Base-by-base conservation (phyloP, 148 eudicot genomes). In the Dianthus caryophyllus region DNA sequence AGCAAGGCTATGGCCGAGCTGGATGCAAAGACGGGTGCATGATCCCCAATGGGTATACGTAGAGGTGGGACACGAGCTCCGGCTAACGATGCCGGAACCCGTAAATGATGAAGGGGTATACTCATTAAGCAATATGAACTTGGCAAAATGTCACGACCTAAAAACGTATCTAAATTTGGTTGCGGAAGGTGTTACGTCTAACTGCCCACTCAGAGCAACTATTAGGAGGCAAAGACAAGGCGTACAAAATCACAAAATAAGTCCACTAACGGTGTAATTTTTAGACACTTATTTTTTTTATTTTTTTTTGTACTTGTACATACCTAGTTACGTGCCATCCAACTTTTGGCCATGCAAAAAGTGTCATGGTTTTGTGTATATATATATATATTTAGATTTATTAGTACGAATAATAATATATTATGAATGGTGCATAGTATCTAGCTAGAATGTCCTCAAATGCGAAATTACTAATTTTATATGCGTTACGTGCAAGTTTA, bases 111-210 rank as follows among this genome's bases (percentile, higher is more conserved):
- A 89, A 0, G 46, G 61, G 41, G 78, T 89, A 0, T 44, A 66
- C 53, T 52, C 81, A 2, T 27, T 75, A 18, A 70, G 58, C 21
- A 73, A 79, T 5, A 71, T 75, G 55, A 66, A 88, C 18, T 67
- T 88, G 4, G 98, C 90, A 17, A 71, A 84, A 26, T 86, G 96
- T 25, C 98, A 94, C 61, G 98, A 94, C 53, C 69, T 94, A 9
- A 86, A 90, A 49, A 94, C 98, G 24, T 94, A 94, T 58, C 79
- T 93, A 0, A 75, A 80, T 22, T 73, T 93, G 52, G 96, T 93
- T 6, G 76, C 80, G 17, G 81, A 78, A 18, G 79, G 80, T 20
- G 80, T 75, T 13, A 71, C 80, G 17, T 73, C 90, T 0, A 78
- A 71, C 8, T 92, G 89, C 49, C 87, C 91, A 8, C 21, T 83